Evolutionary conservation across 345 rosid genomes (phyloP), one percentile per base, ranked within the genome.

Genomic region (Dipteronia sinensis): DNA sequence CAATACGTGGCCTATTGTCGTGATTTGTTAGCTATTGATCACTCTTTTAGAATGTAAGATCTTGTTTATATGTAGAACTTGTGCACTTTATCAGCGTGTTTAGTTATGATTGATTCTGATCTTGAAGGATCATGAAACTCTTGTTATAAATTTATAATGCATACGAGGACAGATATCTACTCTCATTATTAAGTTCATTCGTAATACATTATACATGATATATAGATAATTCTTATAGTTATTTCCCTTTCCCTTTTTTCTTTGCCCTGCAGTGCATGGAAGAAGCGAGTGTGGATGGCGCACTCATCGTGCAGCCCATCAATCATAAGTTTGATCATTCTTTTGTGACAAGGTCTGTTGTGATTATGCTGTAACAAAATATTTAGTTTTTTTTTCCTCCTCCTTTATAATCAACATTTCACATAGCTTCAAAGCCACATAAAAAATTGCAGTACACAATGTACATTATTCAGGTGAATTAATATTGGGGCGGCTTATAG

Each of bases 301-400:
- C 98, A 64, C 94, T 95, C 65, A 90, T 93, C 73, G 98, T 95
- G 73, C 99, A 95, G 83, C 98, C 99, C 78, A 95, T 92, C 72
- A 91, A 92, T 89, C 99, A 95, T 83, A 92, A 87, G 82, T 92
- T 93, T 63, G 99, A 95, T 80, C 99, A 95, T 81, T 95, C 99
- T 78, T 78, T 92, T 64, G 91, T 91, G 23, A 88, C 98, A 42
- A 93, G 99, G 98, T 93, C 53, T 47, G 83, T 74, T 61, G 29
- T 56, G 51, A 46, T 73, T 65, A 29, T 65, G 2, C 47, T 1
- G 15, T 59, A 15, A 49, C 38, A 38, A 66, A 65, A 47, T 75
- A 62, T 13, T 63, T 16, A 65, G 65, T 31, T 38, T 65, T 49
- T 19, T 13, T 27, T 27, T 27, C 1, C 27, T 27, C 27, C 51